These are phyloP conservation scores for Hypoxylon sp. DNA, from an alignment of 2,329 filamentous ascomycete genomes.

Conservation along the genomic window DNA sequence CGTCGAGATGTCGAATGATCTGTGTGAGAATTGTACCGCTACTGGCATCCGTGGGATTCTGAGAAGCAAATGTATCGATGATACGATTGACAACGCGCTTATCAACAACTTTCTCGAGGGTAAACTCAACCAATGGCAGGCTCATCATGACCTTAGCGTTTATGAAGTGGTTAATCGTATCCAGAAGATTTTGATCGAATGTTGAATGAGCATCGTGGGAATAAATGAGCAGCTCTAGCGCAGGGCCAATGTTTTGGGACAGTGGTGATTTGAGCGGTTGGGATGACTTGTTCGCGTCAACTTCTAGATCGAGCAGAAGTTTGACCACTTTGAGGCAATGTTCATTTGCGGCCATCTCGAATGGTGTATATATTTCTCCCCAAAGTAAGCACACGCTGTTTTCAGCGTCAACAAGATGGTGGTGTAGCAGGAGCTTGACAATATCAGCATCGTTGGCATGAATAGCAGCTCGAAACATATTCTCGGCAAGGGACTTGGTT, in stretches of 20 bases:
- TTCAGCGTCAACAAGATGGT: conserved; percentile 15
- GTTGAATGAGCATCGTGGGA: background rate
- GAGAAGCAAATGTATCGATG: background rate
- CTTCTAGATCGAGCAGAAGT: conserved; percentile 1
- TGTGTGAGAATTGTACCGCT: background rate
- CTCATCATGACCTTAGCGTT: background rate
- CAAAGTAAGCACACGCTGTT: background rate
- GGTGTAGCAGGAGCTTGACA: conserved; percentile 4
- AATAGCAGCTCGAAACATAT: conserved; percentile 11
- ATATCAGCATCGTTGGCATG: conserved; percentile 30
- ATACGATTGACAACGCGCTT: conserved; percentile 6
- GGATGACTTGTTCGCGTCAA: conserved; percentile 15
- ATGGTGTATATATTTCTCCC: conserved; percentile 9
- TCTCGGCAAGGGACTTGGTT: conserved; percentile 19
- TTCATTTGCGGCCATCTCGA: background rate
- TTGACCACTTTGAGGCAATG: conserved; percentile 6
- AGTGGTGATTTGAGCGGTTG: background rate
- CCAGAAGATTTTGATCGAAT: conserved; percentile 4
- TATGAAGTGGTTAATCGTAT: background rate
- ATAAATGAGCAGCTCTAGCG: background rate
- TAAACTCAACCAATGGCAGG: background rate
- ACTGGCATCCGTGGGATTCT: background rate
- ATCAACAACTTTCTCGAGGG: background rate
- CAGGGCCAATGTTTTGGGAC: background rate
- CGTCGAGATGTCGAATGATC: background rate